Evolutionary conservation across 2,329 filamentous ascomycete species (phyloP).

Genomic region (Aureobasidium sp.): DNA sequence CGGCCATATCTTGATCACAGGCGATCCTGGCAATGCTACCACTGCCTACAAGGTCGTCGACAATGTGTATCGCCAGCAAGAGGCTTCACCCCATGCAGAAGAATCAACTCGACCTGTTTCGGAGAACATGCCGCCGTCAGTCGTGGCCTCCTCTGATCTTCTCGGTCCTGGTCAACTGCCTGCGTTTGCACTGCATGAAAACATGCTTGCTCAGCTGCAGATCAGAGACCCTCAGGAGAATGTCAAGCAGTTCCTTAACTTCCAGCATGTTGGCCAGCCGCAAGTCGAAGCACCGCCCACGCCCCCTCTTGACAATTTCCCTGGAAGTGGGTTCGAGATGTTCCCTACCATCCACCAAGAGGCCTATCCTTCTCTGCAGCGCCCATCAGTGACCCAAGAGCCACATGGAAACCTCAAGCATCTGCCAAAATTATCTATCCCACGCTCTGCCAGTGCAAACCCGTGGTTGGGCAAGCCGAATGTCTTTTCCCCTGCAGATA

Average conservation of each 20-base stretch:
- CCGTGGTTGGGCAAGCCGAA: constrained; percentile 29
- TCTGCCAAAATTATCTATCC: constrained; percentile 53
- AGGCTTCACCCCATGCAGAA: background rate
- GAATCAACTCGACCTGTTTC: constrained; percentile 57
- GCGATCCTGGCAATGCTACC: constrained; percentile 69
- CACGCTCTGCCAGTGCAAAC: constrained; percentile 33
- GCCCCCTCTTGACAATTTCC: constrained; percentile 48
- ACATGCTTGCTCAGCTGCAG: constrained; percentile 62
- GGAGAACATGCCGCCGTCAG: constrained; percentile 55
- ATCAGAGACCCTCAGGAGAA: constrained; percentile 82
- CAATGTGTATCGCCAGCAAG: constrained; percentile 38
- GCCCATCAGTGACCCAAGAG: constrained; percentile 35
- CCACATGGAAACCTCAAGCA: constrained; percentile 46
- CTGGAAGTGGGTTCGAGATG: constrained; percentile 42
- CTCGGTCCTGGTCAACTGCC: constrained; percentile 64
- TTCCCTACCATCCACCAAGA: constrained; percentile 37
- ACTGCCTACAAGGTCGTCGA: constrained; percentile 51
- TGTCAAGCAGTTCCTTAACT: constrained; percentile 81
- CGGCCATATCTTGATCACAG: constrained; percentile 68
- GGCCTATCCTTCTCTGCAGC: constrained; percentile 32
- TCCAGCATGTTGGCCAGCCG: constrained; percentile 58
- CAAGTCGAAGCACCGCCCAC: constrained; percentile 55
- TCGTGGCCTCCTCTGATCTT: constrained; percentile 86
- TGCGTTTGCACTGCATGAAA: constrained; percentile 63
- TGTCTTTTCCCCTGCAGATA: constrained; percentile 20